Percentiles rank a stretch among this genome's conserved stretches.
These are phyloP conservation scores for Phyllosticta citribraziliensis DNA, from an alignment of 2,329 filamentous ascomycete genomes.

Conservation along the genomic window DNA sequence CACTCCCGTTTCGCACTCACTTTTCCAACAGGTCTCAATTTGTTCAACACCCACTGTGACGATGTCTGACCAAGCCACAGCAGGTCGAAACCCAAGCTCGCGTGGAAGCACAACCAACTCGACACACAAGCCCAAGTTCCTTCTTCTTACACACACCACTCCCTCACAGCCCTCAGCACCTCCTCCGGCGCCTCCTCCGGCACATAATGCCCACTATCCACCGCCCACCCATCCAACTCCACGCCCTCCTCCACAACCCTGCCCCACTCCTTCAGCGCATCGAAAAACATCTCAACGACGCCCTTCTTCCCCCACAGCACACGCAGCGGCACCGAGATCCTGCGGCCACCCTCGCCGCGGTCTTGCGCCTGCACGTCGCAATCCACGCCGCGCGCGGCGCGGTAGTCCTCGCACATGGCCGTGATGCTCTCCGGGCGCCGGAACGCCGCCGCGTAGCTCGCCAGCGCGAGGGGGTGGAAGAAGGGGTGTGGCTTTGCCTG, in stretches of 20 bases:
- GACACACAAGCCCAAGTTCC: neutral
- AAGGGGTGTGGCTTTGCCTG: constrained; percentile 12
- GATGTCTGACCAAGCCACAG: too few relatives aligned
- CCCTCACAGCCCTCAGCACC: constrained; percentile 21
- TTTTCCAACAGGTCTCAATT: too few relatives aligned
- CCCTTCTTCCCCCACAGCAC: constrained; percentile 39
- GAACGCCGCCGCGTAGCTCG: constrained; percentile 35
- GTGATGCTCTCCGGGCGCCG: constrained; percentile 35
- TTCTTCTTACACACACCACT: constrained; percentile 1
- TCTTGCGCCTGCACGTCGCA: constrained; percentile 42
- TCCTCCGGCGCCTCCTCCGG: constrained; percentile 43
- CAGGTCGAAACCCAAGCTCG: too few relatives aligned
- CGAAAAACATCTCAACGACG: constrained; percentile 39
- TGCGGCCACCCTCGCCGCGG: constrained; percentile 28
- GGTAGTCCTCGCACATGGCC: constrained; percentile 48
- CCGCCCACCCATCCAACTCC: constrained; percentile 10
- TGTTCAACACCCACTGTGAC: too few relatives aligned
- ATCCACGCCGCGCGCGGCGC: constrained; percentile 44
- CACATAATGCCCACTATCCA: constrained; percentile 42
- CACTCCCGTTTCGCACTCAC: too few relatives aligned
- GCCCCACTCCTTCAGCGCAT: constrained; percentile 43
- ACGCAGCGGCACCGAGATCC: constrained; percentile 38
- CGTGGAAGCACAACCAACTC: neutral
- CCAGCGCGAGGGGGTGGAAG: constrained; percentile 18
- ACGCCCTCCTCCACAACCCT: constrained; percentile 29